These are phyloP conservation scores for Luzula sylvatica DNA, from an alignment of 176 grass and related monocot genomes.

Conservation along the genomic window DNA sequence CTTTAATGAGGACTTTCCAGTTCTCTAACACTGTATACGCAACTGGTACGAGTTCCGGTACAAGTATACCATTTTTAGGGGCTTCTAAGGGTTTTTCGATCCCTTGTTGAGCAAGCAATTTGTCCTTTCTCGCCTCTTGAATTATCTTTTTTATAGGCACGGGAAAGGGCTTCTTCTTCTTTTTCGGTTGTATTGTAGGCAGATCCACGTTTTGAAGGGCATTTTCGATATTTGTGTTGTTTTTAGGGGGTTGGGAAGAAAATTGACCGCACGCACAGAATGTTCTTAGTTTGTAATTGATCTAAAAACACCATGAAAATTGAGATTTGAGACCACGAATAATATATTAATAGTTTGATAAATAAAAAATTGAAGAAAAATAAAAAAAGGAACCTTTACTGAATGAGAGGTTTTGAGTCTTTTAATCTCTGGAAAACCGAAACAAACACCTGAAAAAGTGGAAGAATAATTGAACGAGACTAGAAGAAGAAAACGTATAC, in stretches of 20 bases:
- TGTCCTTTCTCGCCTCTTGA: conserved; percentile 43
- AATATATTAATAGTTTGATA: background rate
- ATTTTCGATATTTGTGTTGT: conserved; percentile 9
- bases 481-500: background rate
- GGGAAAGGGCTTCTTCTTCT: conserved; percentile 79
- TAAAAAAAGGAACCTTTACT: conserved; percentile 13
- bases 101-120: conserved; percentile 49
- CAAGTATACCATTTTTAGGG: conserved; percentile 79
- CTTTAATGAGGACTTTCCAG: conserved; percentile 78
- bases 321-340: background rate
- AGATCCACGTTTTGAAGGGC: conserved; percentile 71
- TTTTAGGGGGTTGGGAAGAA: conserved; percentile 3
- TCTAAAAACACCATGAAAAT: conserved; percentile 8
- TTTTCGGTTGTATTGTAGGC: conserved; percentile 52
- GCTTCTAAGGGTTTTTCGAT: conserved; percentile 70
- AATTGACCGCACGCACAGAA: conserved; percentile 24
- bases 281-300: conserved; percentile 6
- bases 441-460: conserved; percentile 20
- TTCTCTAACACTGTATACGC: conserved; percentile 65
- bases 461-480: background rate
- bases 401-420: conserved; percentile 2
- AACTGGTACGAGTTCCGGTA: conserved; percentile 72
- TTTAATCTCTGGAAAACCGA: conserved; percentile 20
- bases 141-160: conserved; percentile 68
- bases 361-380: background rate